Base-by-base conservation (phyloP, 2,329 filamentous ascomycete genomes). In the Harringtonia lauricola region DNA sequence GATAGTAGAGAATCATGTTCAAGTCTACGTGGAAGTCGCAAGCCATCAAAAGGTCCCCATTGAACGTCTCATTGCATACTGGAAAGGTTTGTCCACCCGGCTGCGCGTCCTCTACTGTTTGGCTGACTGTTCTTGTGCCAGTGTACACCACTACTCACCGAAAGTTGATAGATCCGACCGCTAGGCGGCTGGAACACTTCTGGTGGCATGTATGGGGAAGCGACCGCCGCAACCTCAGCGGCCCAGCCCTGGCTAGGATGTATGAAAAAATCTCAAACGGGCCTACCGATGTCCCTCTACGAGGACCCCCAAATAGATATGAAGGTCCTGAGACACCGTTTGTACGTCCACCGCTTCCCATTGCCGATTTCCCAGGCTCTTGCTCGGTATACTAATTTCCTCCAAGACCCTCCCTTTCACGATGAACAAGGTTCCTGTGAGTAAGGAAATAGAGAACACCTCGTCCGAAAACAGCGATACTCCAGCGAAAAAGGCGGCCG, bases 191-290 rank as follows among this genome's bases (percentile, higher is more conserved):
- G 18, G 76, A 81, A 54, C 76, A 79, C 52, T 79, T 79, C 51
- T 81, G 76, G 76, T 80, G 75, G 71, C 76, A 79, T 53, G 73
- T 81, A 43, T 75, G 74, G 68, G 75, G 76, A 29, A 80, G 77
- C 51, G 63, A 77, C 49, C 64, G 70, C 24, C 66, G 70, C 29
- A 56, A 66, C 42, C 62, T 79, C 39, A 70, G 72, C 38, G 76
- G 72, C 33, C 63, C 61, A 29, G 65, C 67, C 13, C 62, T 81
- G 37, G 75, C 77, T 45, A 67, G 59, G 47, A 59, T 79, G 6
- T 81, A 74, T 51, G 64, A 72, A 52, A 64, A 76, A 28, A 77
- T 81, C 37, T 78, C 76, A 0, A 64, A 67, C 37, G 76, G 75
- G 9, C 66, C 72, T 46, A 76, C 72, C 4, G 70, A 74, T 55